phyloP scores from a whole-genome alignment of 2,329 filamentous ascomycete species.

The Tolypocladium endophyticum region DNA sequence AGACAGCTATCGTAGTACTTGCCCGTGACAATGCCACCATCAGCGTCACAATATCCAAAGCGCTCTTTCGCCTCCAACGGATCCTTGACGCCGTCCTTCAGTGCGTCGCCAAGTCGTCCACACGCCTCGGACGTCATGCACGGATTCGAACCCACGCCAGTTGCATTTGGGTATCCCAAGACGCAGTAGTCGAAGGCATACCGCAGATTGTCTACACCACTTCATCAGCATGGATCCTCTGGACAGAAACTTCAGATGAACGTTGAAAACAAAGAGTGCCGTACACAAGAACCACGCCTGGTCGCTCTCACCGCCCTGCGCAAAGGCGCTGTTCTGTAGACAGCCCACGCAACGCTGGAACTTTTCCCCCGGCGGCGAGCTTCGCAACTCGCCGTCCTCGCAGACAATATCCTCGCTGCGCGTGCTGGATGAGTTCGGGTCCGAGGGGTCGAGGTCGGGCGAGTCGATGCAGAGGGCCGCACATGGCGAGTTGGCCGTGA shows the following conservation, averaged over 20 bases:
- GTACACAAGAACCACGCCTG: slow-evolving; percentile 47
- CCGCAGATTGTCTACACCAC: slow-evolving; percentile 34
- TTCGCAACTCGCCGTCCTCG: slow-evolving; percentile 30
- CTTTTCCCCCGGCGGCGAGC: slow-evolving; percentile 27
- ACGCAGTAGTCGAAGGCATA: slow-evolving; percentile 42
- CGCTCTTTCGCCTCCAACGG: slow-evolving; percentile 17
- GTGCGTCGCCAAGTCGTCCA: slow-evolving; percentile 28
- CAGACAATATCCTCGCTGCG: slow-evolving; percentile 35
- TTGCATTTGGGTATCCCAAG: slow-evolving; percentile 39
- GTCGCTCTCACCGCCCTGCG: slow-evolving; percentile 37
- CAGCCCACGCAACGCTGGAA: slow-evolving; percentile 41
- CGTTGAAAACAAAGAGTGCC: slow-evolving; percentile 9
- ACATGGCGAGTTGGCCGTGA: slow-evolving; percentile 44
- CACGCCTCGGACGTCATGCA: slow-evolving; percentile 42
- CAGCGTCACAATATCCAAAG: slow-evolving; percentile 36
- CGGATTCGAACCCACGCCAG: slow-evolving; percentile 29
- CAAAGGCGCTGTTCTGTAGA: slow-evolving; percentile 39
- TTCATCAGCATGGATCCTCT: not conserved
- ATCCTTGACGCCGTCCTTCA: slow-evolving; percentile 29
- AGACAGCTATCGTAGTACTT: slow-evolving; percentile 28
- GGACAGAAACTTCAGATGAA: not conserved
- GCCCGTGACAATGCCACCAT: slow-evolving; percentile 22
- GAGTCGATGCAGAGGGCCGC: slow-evolving; percentile 37
- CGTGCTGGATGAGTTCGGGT: slow-evolving; percentile 35
- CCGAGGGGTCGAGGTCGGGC: slow-evolving; percentile 13